phyloP scores from a whole-genome alignment of 192 early-diverging fungal species.

The Coemansia sp. region DNA sequence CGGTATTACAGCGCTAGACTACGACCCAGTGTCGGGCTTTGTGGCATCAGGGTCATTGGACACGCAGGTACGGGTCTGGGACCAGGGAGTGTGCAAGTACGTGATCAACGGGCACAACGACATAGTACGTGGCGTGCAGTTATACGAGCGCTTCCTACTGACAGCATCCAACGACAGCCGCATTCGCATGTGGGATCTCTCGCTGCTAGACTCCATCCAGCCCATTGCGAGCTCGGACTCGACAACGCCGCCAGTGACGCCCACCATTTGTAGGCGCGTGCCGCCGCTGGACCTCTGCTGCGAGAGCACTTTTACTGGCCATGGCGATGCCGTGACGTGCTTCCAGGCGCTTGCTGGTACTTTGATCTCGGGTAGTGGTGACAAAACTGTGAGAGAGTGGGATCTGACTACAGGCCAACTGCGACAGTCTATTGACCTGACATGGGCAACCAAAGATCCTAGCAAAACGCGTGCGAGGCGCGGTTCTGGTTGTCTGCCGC shows the following conservation, averaged over 20 bases:
- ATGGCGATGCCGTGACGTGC: constrained; percentile 41
- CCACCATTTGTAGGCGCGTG: constrained; percentile 35
- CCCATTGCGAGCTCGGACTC: constrained; percentile 21
- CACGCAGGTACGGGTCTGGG: constrained; percentile 68
- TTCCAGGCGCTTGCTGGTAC: constrained; percentile 35
- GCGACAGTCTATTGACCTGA: constrained; percentile 65
- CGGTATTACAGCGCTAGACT: constrained; percentile 58
- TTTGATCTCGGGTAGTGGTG: constrained; percentile 67
- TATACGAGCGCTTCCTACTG: constrained; percentile 51
- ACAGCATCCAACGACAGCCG: constrained; percentile 67
- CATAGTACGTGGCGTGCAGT: constrained; percentile 33
- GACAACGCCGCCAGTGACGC: constrained; percentile 55
- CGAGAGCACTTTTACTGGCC: constrained; percentile 36
- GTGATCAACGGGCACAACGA: constrained; percentile 38
- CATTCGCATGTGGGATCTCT: constrained; percentile 69
- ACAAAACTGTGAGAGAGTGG: constrained; percentile 78
- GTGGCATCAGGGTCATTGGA: constrained; percentile 68
- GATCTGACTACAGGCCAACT: constrained; percentile 66
- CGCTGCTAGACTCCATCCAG: constrained; percentile 59
- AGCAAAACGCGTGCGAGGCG: not conserved
- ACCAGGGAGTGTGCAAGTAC: constrained; percentile 49
- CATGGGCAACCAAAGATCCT: constrained; percentile 59
- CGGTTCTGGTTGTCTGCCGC: not conserved
- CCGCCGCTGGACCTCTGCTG: constrained; percentile 53
- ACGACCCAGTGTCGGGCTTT: constrained; percentile 57